Evolutionary conservation across 2,329 filamentous ascomycete genomes (phyloP).

Genomic region (Torrubiellomyces zombiae): DNA sequence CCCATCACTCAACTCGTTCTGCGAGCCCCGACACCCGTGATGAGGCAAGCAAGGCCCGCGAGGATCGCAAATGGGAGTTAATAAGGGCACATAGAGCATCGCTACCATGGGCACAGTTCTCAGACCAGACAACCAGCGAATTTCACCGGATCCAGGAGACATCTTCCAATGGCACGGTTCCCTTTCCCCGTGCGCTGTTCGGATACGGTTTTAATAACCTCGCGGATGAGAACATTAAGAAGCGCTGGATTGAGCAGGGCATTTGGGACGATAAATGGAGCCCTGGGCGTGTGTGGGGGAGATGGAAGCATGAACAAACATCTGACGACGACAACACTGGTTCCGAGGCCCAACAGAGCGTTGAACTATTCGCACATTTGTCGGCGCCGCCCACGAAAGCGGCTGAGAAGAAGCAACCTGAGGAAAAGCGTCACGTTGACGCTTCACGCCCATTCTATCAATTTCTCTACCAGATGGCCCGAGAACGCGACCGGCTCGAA

Average conservation of each 20-base stretch:
- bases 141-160: too few relatives aligned
- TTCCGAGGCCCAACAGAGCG: too few relatives aligned
- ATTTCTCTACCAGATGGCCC: conserved; percentile 6
- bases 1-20: too few relatives aligned
- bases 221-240: conserved; percentile 2
- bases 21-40: too few relatives aligned
- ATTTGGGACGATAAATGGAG: conserved; percentile 3
- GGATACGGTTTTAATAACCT: too few relatives aligned
- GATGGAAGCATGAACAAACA: conserved; percentile 3
- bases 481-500: conserved; percentile 5
- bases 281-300: not conserved
- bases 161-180: too few relatives aligned
- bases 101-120: too few relatives aligned
- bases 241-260: conserved; percentile 3
- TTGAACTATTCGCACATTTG: not conserved
- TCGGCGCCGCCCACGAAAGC: not conserved
- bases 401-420: not conserved
- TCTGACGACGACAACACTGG: not conserved
- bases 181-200: too few relatives aligned
- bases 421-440: conserved; percentile 2
- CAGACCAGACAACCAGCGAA: too few relatives aligned
- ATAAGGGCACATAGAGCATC: too few relatives aligned
- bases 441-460: conserved; percentile 6
- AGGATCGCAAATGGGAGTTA: too few relatives aligned
- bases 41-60: too few relatives aligned